Conservation (phyloP, 768 basidiomycete species). For the Lactarius psammicola region DNA sequence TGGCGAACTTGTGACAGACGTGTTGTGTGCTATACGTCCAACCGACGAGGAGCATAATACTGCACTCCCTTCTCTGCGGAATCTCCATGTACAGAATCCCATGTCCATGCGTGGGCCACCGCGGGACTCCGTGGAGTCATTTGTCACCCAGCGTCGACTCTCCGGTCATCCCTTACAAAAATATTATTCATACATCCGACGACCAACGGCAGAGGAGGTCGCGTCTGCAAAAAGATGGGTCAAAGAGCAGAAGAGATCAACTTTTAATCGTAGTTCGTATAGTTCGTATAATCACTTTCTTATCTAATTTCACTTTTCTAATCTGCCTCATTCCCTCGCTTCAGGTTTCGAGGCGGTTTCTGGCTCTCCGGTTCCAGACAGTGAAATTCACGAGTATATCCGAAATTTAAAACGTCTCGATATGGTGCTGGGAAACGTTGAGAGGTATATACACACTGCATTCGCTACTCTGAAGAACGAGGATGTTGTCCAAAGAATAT, state of each 20-base stretch:
- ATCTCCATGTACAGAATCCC: too few species aligned
- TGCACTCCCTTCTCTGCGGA: too few species aligned
- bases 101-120: too few species aligned
- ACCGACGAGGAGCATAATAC: too few species aligned
- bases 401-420: conserved; percentile 20
- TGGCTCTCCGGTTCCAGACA: neutral
- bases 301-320: neutral
- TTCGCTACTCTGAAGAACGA: conserved; percentile 1
- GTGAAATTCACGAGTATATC: conserved; percentile 14
- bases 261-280: conserved; percentile 6
- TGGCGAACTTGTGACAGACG: too few species aligned
- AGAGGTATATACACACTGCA: conserved; percentile 9
- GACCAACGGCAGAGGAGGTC: neutral
- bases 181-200: neutral
- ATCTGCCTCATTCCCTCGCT: too few species aligned
- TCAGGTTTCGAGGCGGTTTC: conserved; percentile 3
- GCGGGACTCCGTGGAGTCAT: too few species aligned
- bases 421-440: neutral
- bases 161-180: too few species aligned
- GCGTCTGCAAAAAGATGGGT: conserved; percentile 8
- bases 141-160: too few species aligned
- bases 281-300: too few species aligned
- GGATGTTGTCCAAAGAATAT: conserved; percentile 7
- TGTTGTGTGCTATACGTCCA: too few species aligned
- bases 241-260: conserved; percentile 8